phyloP scores from a whole-genome alignment of 495 filamentous ascomycete species.

The Lichina pygmaea region DNA sequence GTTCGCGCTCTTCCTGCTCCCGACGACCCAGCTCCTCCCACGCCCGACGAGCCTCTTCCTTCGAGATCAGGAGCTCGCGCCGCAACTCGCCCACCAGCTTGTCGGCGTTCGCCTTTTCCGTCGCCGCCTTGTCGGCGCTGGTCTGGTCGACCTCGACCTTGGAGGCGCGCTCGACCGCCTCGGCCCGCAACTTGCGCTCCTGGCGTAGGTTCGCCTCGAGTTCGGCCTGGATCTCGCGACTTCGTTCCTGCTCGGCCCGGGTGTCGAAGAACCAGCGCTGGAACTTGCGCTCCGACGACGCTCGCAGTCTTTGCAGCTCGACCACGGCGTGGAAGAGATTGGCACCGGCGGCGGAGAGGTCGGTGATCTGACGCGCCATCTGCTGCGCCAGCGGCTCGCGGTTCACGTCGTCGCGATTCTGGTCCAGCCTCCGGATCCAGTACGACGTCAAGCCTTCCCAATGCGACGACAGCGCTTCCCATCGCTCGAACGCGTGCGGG shows the following conservation, averaged over 20 bases:
- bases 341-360: conserved; percentile 83
- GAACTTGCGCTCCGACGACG: conserved; percentile 89
- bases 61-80: conserved; percentile 77
- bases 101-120: conserved; percentile 37
- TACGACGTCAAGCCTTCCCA: conserved; percentile 96
- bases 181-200: conserved; percentile 41
- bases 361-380: conserved; percentile 77
- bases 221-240: conserved; percentile 61
- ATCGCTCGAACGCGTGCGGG: conserved; percentile 91
- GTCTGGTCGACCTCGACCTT: conserved; percentile 31
- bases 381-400: conserved; percentile 63
- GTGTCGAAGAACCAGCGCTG: conserved; percentile 98
- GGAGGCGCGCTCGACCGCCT: conserved; percentile 21
- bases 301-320: conserved; percentile 81
- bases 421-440: conserved; percentile 80
- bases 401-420: conserved; percentile 62
- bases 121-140: conserved; percentile 4
- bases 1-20: conserved; percentile 85
- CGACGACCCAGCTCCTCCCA: conserved; percentile 92
- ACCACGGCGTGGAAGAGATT: conserved; percentile 97
- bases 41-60: conserved; percentile 81
- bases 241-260: conserved; percentile 59
- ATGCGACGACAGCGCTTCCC: conserved; percentile 88
- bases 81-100: conserved; percentile 62
- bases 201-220: conserved; percentile 43